Base-by-base conservation (phyloP, 768 basidiomycete species). In the Trametes villosa region DNA sequence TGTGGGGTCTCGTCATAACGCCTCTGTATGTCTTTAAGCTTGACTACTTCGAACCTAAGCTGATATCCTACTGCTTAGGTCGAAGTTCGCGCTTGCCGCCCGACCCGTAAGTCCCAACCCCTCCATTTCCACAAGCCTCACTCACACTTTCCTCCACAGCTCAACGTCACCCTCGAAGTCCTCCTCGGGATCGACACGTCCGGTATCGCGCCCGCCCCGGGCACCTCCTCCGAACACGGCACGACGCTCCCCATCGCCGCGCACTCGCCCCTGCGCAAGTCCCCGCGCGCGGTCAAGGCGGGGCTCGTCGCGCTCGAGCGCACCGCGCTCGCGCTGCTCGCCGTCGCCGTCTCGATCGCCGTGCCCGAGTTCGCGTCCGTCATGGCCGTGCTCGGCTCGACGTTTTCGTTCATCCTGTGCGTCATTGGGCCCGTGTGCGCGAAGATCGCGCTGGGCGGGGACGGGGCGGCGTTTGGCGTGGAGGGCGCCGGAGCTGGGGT, bases 341-440 rank as follows among this genome's bases (percentile, higher is more conserved):
- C 88, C 24, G 86, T 92, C 13, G 71, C 74, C 31, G 84, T 89
- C 26, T 93, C 94, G 20, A 88, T 94, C 58, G 70, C 83, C 52
- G 72, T 95, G 22, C 94, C 94, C 6, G 83, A 91, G 54, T 96
- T 96, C 74, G 86, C 87, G 63, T 80, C 86, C 5, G 78, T 89
- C 73, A 94, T 95, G 91, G 91, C 93, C 1, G 91, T 97, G 72
- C 77, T 98, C 53, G 96, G 96, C 2, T 88, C 92, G n/a, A 93
- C 94, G 72, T 87, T 88, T 34, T 90, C 93, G 0, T 86, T 85
- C 62, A 57, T 79, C 57, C 75, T 85, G 29, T 84, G 83, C 64
- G 79, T 83, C 47, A 79, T 84, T 54, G 75, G 81, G 7, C 95
- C 94, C 5, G 78, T 96, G 38, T 77, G 83, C 26, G 89, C 89